phyloP scores from a whole-genome alignment of 441 rosid species.

The Sinapis alba region DNA sequence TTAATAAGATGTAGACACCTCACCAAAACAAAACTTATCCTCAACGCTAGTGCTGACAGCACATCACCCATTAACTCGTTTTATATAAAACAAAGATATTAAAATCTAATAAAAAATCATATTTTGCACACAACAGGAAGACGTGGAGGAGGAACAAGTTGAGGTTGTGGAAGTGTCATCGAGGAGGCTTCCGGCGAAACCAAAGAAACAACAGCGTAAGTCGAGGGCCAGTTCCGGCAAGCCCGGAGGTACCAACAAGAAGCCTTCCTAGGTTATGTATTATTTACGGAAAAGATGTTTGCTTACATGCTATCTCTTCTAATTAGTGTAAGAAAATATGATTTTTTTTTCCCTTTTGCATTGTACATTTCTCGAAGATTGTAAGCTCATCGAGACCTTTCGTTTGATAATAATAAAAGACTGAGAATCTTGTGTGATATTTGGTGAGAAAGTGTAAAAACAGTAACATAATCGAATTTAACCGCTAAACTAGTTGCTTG shows the following conservation, averaged over 20 bases:
- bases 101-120: not conserved
- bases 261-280: not conserved
- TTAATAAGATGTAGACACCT: constrained; percentile 2
- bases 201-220: constrained; percentile 9
- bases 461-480: not conserved
- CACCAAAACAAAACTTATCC: not conserved
- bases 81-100: not conserved
- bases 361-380: not conserved
- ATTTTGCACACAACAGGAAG: not conserved
- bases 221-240: constrained; percentile 30
- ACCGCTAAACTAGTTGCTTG: constrained; percentile 2
- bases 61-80: constrained; percentile 14
- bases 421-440: not conserved
- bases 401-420: not conserved
- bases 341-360: not conserved
- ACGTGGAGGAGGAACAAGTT: not conserved
- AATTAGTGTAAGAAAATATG: not conserved
- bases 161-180: constrained; percentile 35
- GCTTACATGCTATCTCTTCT: not conserved
- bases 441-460: not conserved
- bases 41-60: constrained; percentile 8
- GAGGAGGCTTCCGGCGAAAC: constrained; percentile 10
- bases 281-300: not conserved
- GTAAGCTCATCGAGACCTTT: not conserved
- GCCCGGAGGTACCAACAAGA: constrained; percentile 22